Conservation (phyloP, 2,329 filamentous ascomycete genomes). For the Colletotrichum trifolii region DNA sequence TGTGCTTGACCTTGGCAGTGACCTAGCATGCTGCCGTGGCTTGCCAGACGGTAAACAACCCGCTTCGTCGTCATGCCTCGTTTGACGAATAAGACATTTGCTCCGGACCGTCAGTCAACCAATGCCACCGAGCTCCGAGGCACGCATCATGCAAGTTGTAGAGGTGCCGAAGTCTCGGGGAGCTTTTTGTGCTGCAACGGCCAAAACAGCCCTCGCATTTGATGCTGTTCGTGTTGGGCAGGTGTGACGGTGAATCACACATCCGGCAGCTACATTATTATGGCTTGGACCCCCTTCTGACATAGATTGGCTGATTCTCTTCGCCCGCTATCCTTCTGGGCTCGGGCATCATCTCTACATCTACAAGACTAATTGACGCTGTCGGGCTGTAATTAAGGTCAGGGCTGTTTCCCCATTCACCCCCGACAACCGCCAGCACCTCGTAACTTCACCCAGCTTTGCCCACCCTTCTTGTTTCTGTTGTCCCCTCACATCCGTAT, state of each 20-base stretch:
- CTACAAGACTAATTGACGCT: background rate
- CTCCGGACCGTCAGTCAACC: background rate
- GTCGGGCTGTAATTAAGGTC: background rate
- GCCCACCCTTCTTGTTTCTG: no score
- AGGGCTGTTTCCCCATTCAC: no score
- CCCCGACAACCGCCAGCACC: no score
- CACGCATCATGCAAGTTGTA: slow-evolving; percentile 20
- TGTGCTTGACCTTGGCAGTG: slow-evolving; percentile 26
- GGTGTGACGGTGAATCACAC: background rate
- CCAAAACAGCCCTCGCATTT: slow-evolving; percentile 10
- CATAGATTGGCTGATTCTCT: slow-evolving; percentile 3
- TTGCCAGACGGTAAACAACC: slow-evolving; percentile 5
- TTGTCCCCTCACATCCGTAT: no score
- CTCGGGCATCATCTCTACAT: background rate
- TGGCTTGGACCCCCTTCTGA: background rate
- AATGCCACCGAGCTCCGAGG: slow-evolving; percentile 3
- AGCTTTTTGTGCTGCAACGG: background rate
- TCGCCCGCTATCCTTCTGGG: background rate
- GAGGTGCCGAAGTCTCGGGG: slow-evolving; percentile 6
- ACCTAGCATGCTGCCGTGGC: slow-evolving; percentile 13
- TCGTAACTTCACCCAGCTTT: no score
- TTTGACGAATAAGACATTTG: slow-evolving; percentile 8
- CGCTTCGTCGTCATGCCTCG: slow-evolving; percentile 22
- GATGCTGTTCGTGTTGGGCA: background rate
- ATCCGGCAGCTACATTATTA: background rate